These are phyloP conservation scores for Cutaneotrichosporon cutaneum DNA, from an alignment of 1,284 basidiomycete species.

Conservation along the genomic window DNA sequence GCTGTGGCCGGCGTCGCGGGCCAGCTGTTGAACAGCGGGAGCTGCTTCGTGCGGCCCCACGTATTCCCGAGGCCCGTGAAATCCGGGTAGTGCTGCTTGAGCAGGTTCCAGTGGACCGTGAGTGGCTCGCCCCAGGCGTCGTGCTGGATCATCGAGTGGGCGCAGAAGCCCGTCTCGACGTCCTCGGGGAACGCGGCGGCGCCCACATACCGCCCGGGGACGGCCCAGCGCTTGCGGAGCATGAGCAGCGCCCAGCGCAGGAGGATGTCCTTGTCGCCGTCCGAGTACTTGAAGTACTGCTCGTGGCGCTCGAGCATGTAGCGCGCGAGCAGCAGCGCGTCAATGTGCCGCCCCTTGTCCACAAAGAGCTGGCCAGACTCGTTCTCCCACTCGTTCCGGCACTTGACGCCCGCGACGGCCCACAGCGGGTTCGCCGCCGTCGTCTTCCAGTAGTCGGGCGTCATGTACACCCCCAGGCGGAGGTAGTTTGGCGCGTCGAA, in stretches of 20 bases:
- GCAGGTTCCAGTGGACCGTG: constrained; percentile 56
- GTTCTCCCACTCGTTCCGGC: constrained; percentile 57
- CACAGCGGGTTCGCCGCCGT: constrained; percentile 54
- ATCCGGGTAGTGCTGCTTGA: constrained; percentile 55
- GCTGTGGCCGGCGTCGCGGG: constrained; percentile 37
- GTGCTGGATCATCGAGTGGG: constrained; percentile 57
- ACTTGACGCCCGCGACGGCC: constrained; percentile 56
- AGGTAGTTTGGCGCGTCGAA: constrained; percentile 53
- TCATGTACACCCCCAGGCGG: constrained; percentile 47
- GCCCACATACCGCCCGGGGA: constrained; percentile 55
- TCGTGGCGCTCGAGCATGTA: constrained; percentile 55
- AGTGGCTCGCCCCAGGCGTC: constrained; percentile 52
- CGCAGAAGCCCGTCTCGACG: constrained; percentile 49
- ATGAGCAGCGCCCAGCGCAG: constrained; percentile 54
- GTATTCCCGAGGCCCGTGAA: constrained; percentile 45
- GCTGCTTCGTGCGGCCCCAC: constrained; percentile 53
- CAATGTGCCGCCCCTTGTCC: constrained; percentile 55
- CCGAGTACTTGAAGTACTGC: constrained; percentile 56
- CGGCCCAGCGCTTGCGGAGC: constrained; percentile 57
- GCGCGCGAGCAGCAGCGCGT: constrained; percentile 52
- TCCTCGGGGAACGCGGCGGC: constrained; percentile 50
- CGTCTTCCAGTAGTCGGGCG: constrained; percentile 54
- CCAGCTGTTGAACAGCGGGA: constrained; percentile 45
- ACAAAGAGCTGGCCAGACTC: constrained; percentile 57
- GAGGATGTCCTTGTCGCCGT: constrained; percentile 59